Evolutionary conservation across 1,284 basidiomycete genomes (phyloP).

Genomic region (Cryptococcus sp.): DNA sequence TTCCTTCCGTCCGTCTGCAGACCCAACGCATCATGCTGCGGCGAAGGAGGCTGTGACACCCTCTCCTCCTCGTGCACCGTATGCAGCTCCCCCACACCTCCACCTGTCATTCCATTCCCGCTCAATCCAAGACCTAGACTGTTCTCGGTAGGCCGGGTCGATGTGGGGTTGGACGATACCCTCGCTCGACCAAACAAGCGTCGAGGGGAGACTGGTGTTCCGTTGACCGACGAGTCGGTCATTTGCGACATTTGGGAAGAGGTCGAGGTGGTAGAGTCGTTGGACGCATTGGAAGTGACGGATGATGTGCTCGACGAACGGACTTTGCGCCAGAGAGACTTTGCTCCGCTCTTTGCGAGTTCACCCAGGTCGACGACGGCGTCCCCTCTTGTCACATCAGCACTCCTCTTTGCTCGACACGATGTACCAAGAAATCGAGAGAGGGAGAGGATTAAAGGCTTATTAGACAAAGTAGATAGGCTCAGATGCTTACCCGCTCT

Average conservation of each 20-base stretch:
- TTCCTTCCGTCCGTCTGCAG: too few species aligned
- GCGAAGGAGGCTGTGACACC: not conserved
- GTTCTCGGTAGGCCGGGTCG: not conserved
- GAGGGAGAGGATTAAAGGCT: not conserved
- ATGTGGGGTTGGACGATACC: not conserved
- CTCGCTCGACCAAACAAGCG: not conserved
- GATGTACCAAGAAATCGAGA: not conserved
- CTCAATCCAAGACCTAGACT: not conserved
- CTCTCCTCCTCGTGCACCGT: slow-evolving; percentile 1
- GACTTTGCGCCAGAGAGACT: slow-evolving; percentile 39
- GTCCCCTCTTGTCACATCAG: slow-evolving; percentile 16
- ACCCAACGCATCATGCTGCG: not conserved
- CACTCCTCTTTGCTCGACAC: not conserved
- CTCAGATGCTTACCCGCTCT: slow-evolving; percentile 23
- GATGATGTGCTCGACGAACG: slow-evolving; percentile 19
- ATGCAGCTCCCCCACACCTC: not conserved
- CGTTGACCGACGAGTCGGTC: not conserved
- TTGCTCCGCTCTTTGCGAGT: slow-evolving; percentile 33
- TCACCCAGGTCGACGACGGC: slow-evolving; percentile 40
- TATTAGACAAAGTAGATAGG: not conserved
- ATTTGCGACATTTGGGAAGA: not conserved
- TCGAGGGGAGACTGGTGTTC: not conserved
- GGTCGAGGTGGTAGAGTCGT: slow-evolving; percentile 8
- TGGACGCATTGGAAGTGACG: not conserved
- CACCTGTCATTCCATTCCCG: too few species aligned